phyloP scores from a whole-genome alignment of 2,329 filamentous ascomycete genomes.

The Claviceps africana region DNA sequence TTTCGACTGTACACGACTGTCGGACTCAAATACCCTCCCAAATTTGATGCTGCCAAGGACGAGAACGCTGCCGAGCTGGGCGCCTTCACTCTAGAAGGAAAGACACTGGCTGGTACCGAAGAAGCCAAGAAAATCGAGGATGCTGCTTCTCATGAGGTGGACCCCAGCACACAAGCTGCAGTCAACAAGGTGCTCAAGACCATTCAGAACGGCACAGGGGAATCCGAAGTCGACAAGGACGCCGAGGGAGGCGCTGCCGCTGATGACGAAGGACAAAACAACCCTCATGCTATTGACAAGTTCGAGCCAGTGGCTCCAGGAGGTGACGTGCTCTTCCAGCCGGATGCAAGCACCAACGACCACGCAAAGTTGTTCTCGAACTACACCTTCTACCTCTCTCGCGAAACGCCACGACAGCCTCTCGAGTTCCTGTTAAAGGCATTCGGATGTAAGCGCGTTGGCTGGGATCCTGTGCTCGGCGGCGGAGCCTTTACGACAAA shows the following conservation, averaged over 20 bases:
- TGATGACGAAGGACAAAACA: constrained; percentile 19
- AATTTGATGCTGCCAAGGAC: constrained; percentile 77
- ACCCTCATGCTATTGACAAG: constrained; percentile 62
- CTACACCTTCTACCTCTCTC: constrained; percentile 83
- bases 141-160: constrained; percentile 32
- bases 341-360: constrained; percentile 49
- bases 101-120: constrained; percentile 42
- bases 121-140: constrained; percentile 38
- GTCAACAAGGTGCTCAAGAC: constrained; percentile 57
- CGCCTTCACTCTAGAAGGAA: constrained; percentile 78
- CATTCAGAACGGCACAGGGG: constrained; percentile 42
- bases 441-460: constrained; percentile 91
- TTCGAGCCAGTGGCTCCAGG: constrained; percentile 76
- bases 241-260: constrained; percentile 26
- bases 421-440: constrained; percentile 86
- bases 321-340: constrained; percentile 76
- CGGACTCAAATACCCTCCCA: constrained; percentile 88
- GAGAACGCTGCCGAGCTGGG: constrained; percentile 80
- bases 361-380: constrained; percentile 69
- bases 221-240: constrained; percentile 20
- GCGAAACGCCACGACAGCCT: constrained; percentile 80
- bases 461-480: constrained; percentile 83
- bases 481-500: constrained; percentile 86
- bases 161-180: constrained; percentile 49
- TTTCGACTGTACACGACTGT: constrained; percentile 85